Percentiles rank a stretch among this genome's conserved stretches.
phyloP scores from a whole-genome alignment of 2,329 filamentous ascomycete species.

The Colletotrichum falcatum region DNA sequence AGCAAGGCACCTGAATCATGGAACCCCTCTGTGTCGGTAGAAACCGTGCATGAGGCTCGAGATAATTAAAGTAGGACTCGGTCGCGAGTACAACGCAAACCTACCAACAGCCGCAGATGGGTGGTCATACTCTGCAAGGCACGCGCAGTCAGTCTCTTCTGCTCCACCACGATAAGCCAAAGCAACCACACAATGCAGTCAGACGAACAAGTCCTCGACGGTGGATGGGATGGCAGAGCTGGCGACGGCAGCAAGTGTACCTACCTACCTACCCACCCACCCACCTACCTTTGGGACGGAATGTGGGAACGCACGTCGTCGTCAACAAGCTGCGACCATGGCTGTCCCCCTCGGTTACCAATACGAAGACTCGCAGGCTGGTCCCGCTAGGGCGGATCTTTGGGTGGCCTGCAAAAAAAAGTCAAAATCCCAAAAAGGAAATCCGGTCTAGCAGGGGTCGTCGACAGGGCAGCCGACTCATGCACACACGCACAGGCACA shows the following conservation, averaged over 20 bases:
- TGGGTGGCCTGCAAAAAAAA: conserved; percentile 28
- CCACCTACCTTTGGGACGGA: neutral
- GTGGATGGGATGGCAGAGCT: neutral
- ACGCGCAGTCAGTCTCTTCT: conserved; percentile 12
- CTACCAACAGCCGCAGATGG: conserved; percentile 5
- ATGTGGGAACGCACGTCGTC: conserved; percentile 3
- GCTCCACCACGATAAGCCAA: conserved; percentile 27
- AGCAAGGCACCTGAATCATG: conserved; percentile 26
- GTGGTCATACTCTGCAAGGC: conserved; percentile 16
- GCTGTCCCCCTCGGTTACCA: conserved; percentile 2
- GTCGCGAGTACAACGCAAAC: conserved; percentile 12
- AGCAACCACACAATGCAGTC: conserved; percentile 27
- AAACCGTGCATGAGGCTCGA: conserved; percentile 4
- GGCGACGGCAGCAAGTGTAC: neutral
- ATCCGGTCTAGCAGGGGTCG: conserved; percentile 30
- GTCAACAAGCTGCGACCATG: conserved; percentile 8
- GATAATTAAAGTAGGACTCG: conserved; percentile 10
- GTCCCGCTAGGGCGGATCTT: neutral
- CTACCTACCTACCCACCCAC: no score
- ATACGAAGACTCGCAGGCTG: neutral
- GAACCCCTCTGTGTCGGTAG: conserved; percentile 4
- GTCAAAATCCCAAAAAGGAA: conserved; percentile 40
- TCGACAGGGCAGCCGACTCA: conserved; percentile 38
- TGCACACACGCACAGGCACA: no score
- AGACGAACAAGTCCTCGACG: neutral